Base-by-base conservation (phyloP, 768 basidiomycete species). In the Royoungia palumana region DNA sequence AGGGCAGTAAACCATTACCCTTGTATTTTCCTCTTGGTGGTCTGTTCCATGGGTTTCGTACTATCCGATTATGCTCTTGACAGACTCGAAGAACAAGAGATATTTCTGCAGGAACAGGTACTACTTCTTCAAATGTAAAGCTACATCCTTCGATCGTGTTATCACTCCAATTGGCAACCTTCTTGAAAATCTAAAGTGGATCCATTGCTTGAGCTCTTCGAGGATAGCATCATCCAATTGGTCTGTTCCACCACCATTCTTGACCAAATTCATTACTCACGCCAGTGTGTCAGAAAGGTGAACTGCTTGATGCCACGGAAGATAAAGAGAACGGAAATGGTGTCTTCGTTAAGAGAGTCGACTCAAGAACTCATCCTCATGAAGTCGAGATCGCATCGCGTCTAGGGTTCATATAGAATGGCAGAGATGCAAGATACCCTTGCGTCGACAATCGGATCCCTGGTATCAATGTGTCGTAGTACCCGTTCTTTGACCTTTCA, bases 161-260 rank as follows among this genome's bases (percentile, higher is more conserved):
- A 60, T 34, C 49, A 51, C 16, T 59, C 57, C 0, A 46, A 49
- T 7, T 71, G 67, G 69, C 25, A 57, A 10, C 58, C 69, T 8
- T 70, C 66, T 0, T 71, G 70, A 68, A 46, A 11, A 10, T 25
- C 17, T 2, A 8, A 10, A 0, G 20, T 8, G 0, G 12, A 49
- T 9, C 47, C 21, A 12, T 25, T 25, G 5, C 24, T 8, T 25
- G 24, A 42, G 34, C 21, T 1, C 5, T 55, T 41, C n/a, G 53
- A 53, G 10, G 53, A 54, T 17, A 46, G 36, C 13, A 55, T 53
- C 1, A 21, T 40, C 19, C 51, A 55, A 9, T 53, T 42, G 51
- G 51, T 55, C 3, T 10, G 5, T 12, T 11, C 41, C 19, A 17
- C 6, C 12, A 9, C 2, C n/a, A n/a, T n/a, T n/a, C 12, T 2